These are phyloP conservation scores for Ambrosiella cleistominuta DNA, from an alignment of 2,329 filamentous ascomycete species.

Conservation along the genomic window DNA sequence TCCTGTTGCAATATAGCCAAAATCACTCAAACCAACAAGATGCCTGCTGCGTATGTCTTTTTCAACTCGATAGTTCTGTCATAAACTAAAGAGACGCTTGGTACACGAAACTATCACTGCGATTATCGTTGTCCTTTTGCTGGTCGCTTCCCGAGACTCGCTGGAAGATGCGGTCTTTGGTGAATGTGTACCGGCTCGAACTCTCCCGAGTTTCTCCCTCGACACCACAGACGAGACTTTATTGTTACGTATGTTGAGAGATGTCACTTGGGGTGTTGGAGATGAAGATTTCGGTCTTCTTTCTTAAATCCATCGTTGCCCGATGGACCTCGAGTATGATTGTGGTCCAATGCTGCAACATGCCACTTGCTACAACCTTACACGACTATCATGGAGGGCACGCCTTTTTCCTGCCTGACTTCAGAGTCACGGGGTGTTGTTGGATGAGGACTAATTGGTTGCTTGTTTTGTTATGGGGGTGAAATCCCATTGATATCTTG, in stretches of 20 bases:
- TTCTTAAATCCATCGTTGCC: conserved; percentile 59
- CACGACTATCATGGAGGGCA: conserved; percentile 16
- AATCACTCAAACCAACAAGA: conserved; percentile 18
- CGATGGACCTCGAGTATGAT: not conserved
- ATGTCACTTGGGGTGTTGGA: conserved; percentile 56
- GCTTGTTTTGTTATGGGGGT: conserved; percentile 2
- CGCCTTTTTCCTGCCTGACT: conserved; percentile 24
- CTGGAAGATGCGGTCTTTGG: conserved; percentile 8
- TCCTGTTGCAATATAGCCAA: conserved; percentile 11
- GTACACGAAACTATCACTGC: conserved; percentile 21
- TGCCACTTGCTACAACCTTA: not conserved
- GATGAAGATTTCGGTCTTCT: conserved; percentile 53
- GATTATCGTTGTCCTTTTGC: conserved; percentile 75
- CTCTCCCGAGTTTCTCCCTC: conserved; percentile 50
- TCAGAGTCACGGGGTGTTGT: conserved; percentile 45
- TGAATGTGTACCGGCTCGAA: conserved; percentile 51
- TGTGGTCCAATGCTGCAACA: conserved; percentile 4
- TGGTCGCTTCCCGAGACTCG: conserved; percentile 26
- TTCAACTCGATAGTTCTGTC: conserved; percentile 18
- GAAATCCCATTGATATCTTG: conserved; percentile 10
- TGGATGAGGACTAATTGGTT: conserved; percentile 40
- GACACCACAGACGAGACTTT: conserved; percentile 27
- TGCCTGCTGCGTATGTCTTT: conserved; percentile 38
- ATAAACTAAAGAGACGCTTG: conserved; percentile 10
- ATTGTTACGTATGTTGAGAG: conserved; percentile 34